Evolutionary conservation across 345 rosid genomes (phyloP).

Genomic region (Pseudoturritis turrita): DNA sequence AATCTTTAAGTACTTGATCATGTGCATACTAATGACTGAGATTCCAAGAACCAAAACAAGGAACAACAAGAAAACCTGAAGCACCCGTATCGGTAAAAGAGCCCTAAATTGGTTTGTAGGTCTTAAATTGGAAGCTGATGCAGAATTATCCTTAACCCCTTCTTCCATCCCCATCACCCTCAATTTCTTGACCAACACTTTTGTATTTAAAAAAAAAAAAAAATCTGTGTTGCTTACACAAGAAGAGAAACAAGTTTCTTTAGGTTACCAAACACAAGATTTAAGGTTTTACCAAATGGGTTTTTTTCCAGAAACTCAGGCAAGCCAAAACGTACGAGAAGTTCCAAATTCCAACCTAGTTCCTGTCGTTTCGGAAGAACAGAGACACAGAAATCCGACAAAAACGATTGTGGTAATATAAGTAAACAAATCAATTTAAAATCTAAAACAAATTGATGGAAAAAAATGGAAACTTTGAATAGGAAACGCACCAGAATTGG

Average conservation of each 20-base stretch:
- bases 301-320: not conserved
- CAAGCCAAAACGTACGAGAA: constrained; percentile 5
- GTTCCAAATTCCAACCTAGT: constrained; percentile 3
- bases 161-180: constrained; percentile 42
- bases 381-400: not conserved
- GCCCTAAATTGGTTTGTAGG: constrained; percentile 28
- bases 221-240: not conserved
- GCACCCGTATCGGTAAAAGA: constrained; percentile 37
- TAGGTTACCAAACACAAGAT: not conserved
- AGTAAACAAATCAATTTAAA: not conserved
- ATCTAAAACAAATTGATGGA: not conserved
- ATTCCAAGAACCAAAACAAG: constrained; percentile 43
- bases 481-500: constrained; percentile 4
- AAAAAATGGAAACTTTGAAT: not conserved
- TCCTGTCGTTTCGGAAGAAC: not conserved
- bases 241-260: not conserved
- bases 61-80: constrained; percentile 42
- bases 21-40: constrained; percentile 45
- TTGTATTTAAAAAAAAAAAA: not conserved
- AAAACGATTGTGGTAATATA: not conserved
- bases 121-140: constrained; percentile 16
- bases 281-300: not conserved
- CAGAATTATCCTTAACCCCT: constrained; percentile 31
- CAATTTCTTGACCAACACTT: constrained; percentile 1
- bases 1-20: constrained; percentile 35